Base-by-base conservation (phyloP, 768 basidiomycete species). In the Agaricus blazei region DNA sequence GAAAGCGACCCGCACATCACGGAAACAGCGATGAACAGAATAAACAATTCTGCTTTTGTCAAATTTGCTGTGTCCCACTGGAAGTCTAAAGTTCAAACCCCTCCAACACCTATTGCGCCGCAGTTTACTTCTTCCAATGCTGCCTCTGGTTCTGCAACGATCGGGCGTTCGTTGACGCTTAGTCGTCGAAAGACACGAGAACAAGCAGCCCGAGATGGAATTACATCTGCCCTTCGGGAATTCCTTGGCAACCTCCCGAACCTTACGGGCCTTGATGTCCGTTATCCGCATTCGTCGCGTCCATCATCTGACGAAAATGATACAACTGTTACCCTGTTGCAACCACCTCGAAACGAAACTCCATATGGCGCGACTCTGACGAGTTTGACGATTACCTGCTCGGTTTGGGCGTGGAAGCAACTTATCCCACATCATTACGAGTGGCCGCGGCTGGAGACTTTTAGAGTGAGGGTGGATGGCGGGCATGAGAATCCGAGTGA, bases 401-500 rank as follows among this genome's bases (percentile, higher is more conserved):
- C 54, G 5, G 12, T 55, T 26, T 24, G 29, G 29, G 24, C 47
- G 15, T 55, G 54, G 54, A 42, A 48, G 15, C 47, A 26, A 11
- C 14, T 48, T 28, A 40, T 55, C 24, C 47, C 47, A 28, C 47
- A 47, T 23, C 19, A n/a, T 14, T 41, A 47, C 5, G 47, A 55
- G 12, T 48, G 38, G 41, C 27, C 24, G 4, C 28, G 23, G 6
- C 45, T 55, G n/a, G 54, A 41, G 23, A 31, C 19, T 7, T 42
- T 55, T 4, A 27, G 8, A n/a, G 41, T 55, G 7, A 48, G 47
- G 23, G 37, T 38, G 23, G 47, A 55, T 23, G 42, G 23, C 12
- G 47, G 47, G 6, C 47, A 47, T 31, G 15, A 42, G 27, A 55
- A 55, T n/a, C 14, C 54, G 14, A 48, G 48, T 3, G 54, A 55